Conservation (phyloP, 352 stramenopile species). For the Thalassiosira mediterranea region DNA sequence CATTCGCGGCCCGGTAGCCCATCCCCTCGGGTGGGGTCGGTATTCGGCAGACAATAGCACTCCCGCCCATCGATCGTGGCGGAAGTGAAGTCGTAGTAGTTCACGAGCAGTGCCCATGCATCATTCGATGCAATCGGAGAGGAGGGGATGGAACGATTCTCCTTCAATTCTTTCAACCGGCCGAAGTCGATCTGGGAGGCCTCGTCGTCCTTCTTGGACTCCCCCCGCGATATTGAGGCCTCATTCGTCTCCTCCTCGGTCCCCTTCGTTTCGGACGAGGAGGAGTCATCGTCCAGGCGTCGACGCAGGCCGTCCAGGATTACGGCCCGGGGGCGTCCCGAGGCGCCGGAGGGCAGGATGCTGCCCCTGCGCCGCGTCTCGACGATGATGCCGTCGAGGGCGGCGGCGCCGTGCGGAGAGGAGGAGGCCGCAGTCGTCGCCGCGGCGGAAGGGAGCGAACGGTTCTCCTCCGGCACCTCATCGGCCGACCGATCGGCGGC, state of each 20-base stretch:
- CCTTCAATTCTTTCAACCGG: neutral
- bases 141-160: no score
- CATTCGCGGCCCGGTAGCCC: slow-evolving; percentile 8
- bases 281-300: neutral
- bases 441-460: no score
- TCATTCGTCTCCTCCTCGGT: neutral
- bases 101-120: slow-evolving; percentile 4
- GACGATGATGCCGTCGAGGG: neutral
- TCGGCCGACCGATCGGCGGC: neutral
- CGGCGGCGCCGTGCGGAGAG: no score
- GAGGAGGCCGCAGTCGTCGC: no score
- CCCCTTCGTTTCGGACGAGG: neutral
- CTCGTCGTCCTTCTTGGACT: neutral
- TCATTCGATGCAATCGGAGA: no score
- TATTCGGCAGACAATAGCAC: slow-evolving; percentile 25
- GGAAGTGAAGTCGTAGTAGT: slow-evolving; percentile 21
- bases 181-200: neutral
- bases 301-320: neutral
- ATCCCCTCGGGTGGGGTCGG: slow-evolving; percentile 5
- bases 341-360: neutral
- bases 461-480: neutral
- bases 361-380: neutral
- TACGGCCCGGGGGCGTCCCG: neutral
- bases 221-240: neutral
- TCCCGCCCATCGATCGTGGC: neutral